Base-by-base conservation (phyloP, 2,329 filamentous ascomycete genomes). In the Macrophomina phaseolina region DNA sequence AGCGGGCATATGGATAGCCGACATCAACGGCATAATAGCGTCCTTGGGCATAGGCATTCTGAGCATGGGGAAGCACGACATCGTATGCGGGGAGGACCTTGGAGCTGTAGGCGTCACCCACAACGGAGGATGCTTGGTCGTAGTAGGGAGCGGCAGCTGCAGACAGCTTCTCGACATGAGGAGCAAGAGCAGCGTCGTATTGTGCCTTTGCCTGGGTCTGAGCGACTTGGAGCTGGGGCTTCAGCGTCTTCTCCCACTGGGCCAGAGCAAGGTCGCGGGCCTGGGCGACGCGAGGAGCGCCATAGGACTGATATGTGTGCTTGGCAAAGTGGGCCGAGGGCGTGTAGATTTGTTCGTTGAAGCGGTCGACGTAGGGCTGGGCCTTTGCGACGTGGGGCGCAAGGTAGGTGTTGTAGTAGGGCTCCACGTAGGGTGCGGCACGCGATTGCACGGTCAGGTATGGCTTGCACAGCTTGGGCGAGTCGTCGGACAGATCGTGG, bases 321-420 rank as follows among this genome's bases (percentile, higher is more conserved):
- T 87, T 87, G 16, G 88, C 87, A 69, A 92, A 87, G 9, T 81
- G 83, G 66, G 88, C 86, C 3, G 87, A 85, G 0, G 95, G 95
- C 3, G 85, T 81, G 73, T 95, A 87, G 58, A 96, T 82, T 51
- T 84, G 79, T 58, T 84, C 81, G 71, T 89, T 86, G 70, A 87
- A 79, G 28, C 81, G 76, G 23, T 85, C 80, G 65, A 85, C 79
- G 79, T 98, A 97, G 0, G 94, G 94, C 68, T 87, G 88, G 42
- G 87, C 90, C 60, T 87, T 81, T 45, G 94, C 86, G 69, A 97
- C 87, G 75, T 97, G 95, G 2, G 93, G 92, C 5, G 90, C 91
- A 30, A 92, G 90, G 74, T 97, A 97, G 67, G 87, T 79, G 71
- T 94, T 83, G 79, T 97, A 98, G 80, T 96, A 97, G 2, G 94